These are phyloP conservation scores for Myrica gale DNA, from an alignment of 306 rosid species.

Conservation along the genomic window DNA sequence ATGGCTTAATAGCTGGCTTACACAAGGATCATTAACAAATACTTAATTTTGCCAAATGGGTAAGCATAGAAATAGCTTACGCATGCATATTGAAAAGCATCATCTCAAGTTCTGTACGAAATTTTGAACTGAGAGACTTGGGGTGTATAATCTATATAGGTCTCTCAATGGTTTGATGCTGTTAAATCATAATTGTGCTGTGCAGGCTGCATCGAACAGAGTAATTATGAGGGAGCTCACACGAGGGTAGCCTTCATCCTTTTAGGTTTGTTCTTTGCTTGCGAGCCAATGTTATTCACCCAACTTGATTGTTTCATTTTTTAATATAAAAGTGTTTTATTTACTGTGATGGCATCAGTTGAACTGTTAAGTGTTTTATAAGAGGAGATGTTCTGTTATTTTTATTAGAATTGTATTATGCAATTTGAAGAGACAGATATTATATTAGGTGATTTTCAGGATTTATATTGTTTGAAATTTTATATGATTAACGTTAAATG, in stretches of 20 bases:
- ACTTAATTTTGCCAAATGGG: neutral
- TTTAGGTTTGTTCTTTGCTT: conserved; percentile 7
- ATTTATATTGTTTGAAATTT: neutral
- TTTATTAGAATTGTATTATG: too few species aligned
- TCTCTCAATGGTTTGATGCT: neutral
- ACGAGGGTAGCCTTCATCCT: neutral
- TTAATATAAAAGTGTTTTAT: neutral
- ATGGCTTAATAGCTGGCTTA: too few species aligned
- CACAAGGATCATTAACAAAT: neutral
- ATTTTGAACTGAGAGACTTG: too few species aligned
- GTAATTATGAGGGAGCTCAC: neutral
- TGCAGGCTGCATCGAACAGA: neutral
- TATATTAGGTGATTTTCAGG: too few species aligned
- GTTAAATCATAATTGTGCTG: neutral
- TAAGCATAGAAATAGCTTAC: neutral
- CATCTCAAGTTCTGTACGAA: too few species aligned
- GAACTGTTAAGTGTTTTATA: neutral
- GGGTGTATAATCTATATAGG: neutral
- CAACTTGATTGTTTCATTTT: conserved; percentile 8
- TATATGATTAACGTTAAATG: too few species aligned
- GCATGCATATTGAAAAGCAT: neutral
- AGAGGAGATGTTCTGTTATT: neutral
- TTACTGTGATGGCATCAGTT: neutral
- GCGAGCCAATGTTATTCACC: conserved; percentile 16
- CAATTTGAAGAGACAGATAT: too few species aligned